Percentiles rank a stretch among this genome's conserved stretches.
Evolutionary conservation across 2,329 filamentous ascomycete species (phyloP).

Genomic region (Lachnellula cervina): DNA sequence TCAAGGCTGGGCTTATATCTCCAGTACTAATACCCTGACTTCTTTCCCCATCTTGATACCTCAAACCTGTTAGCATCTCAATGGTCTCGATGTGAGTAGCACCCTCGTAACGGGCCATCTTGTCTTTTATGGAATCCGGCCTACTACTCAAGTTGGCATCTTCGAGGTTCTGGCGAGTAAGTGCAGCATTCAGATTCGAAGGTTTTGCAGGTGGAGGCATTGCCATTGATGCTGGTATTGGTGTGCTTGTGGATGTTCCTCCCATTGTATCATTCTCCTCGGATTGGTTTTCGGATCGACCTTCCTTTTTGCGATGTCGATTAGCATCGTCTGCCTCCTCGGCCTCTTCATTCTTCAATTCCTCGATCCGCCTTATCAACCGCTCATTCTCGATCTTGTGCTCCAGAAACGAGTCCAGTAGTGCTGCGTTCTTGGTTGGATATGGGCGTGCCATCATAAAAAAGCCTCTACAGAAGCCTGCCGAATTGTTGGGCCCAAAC

Average conservation of each 20-base stretch:
- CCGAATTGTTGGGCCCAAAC: conserved; percentile 58
- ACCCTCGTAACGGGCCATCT: conserved; percentile 77
- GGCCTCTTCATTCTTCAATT: conserved; percentile 78
- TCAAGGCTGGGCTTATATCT: conserved; percentile 71
- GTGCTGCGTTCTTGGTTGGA: conserved; percentile 76
- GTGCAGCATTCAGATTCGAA: conserved; percentile 56
- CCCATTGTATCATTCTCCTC: conserved; percentile 36
- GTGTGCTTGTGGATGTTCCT: conserved; percentile 27
- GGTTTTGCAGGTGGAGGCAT: conserved; percentile 66
- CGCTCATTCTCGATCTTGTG: conserved; percentile 97
- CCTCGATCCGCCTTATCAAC: conserved; percentile 74
- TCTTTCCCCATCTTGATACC: conserved; percentile 83
- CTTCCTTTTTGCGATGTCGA: conserved; percentile 54
- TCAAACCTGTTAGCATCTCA: conserved; percentile 85
- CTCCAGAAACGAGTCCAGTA: conserved; percentile 90
- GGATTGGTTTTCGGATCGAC: conserved; percentile 45
- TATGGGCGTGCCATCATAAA: conserved; percentile 93
- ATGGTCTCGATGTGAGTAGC: conserved; percentile 78
- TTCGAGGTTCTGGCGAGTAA: conserved; percentile 78
- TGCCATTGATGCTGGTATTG: conserved; percentile 32
- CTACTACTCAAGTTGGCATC: conserved; percentile 60
- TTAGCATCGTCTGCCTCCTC: conserved; percentile 69
- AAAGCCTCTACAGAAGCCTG: conserved; percentile 76
- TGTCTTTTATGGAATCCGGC: conserved; percentile 75
- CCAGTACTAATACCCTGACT: conserved; percentile 85